phyloP scores from a whole-genome alignment of 2,329 filamentous ascomycete genomes.

The Fusarium compactum region DNA sequence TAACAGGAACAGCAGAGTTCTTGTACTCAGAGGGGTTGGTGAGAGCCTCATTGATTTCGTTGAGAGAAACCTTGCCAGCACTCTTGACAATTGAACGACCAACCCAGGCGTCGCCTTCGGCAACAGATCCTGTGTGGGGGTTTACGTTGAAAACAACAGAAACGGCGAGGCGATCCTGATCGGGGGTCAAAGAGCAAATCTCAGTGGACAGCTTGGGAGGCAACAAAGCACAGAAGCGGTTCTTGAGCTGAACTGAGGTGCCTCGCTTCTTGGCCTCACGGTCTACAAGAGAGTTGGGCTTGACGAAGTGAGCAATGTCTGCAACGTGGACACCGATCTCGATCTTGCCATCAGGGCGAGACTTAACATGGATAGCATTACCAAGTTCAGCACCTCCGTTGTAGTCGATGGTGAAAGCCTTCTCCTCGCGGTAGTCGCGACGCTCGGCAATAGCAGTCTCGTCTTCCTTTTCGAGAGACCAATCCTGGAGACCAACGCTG shows the following conservation, averaged over 20 bases:
- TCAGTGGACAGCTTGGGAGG: slow-evolving; percentile 87
- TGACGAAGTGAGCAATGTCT: slow-evolving; percentile 96
- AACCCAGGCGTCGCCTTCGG: slow-evolving; percentile 91
- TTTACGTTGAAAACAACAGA: slow-evolving; percentile 95
- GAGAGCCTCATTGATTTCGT: slow-evolving; percentile 87
- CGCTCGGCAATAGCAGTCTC: slow-evolving; percentile 79
- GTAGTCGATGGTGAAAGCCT: slow-evolving; percentile 91
- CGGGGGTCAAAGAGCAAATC: slow-evolving; percentile 86
- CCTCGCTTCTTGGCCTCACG: slow-evolving; percentile 98
- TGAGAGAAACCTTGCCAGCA: slow-evolving; percentile 83
- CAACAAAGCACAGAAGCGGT: slow-evolving; percentile 87
- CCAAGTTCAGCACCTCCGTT: slow-evolving; percentile 90
- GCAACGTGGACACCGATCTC: slow-evolving; percentile 96
- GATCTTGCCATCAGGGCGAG: slow-evolving; percentile 83
- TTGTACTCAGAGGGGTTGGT: slow-evolving; percentile 71
- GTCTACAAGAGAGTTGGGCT: slow-evolving; percentile 93
- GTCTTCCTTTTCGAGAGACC: slow-evolving; percentile 86
- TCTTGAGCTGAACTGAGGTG: slow-evolving; percentile 94
- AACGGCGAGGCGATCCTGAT: slow-evolving; percentile 90
- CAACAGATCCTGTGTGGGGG: slow-evolving; percentile 79
- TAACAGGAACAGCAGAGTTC: slow-evolving; percentile 73
- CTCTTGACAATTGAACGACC: slow-evolving; percentile 96
- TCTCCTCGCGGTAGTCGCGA: slow-evolving; percentile 90
- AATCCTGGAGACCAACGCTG: slow-evolving; percentile 91
- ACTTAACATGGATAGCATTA: slow-evolving; percentile 92